Evolutionary conservation across 163 green algal genomes (phyloP), one percentile per base, ranked within the genome.

Genomic region (Scenedesmus sp.): DNA sequence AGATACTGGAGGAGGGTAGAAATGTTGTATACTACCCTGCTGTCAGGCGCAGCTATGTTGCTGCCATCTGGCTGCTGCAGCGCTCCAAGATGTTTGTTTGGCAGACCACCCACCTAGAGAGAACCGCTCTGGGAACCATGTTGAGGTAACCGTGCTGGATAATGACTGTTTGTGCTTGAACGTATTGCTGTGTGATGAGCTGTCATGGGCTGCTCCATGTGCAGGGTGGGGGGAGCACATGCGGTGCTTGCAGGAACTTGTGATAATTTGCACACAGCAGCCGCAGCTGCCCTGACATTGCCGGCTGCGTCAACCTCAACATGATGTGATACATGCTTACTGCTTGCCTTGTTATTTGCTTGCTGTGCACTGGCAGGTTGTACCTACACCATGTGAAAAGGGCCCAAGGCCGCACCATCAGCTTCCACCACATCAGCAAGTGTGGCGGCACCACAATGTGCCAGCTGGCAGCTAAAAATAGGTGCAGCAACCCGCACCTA

Each of bases 361-460:
- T 3, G 9, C 20, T 40, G 24, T 22, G 20, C 56, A 33, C 37
- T 26, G 73, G 72, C 72, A 90, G 85, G 72, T 26, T 90, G 70
- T 90, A 85, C 56, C 18, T 85, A 20, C 40, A 78, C 6, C 85
- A 90, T 40, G 70, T 65, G 6, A 59, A 56, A 2, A 83, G 85
- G 18, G 72, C 85, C 18, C 26, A 90, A n/a, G 85, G 85, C 30
- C 78, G 72, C 2, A 56, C 85, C 30, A 56, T 90, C 18, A 85
- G 70, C 70, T 85, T 90, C 33, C 85, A 90, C 35, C 85, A 90
- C 46, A 85, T 90, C 72, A 90, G 85, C 72, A 90, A 90, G 51
- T 90, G 85, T 51, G 85, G 85, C 37, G 85, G 85, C 35, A 90
- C 85, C 33, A 90, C 85, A 16, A 90, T 90, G 85, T 90, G 85